Evolutionary conservation across 2,329 filamentous ascomycete species (phyloP).

Genomic region (Ophiobolus disseminans): DNA sequence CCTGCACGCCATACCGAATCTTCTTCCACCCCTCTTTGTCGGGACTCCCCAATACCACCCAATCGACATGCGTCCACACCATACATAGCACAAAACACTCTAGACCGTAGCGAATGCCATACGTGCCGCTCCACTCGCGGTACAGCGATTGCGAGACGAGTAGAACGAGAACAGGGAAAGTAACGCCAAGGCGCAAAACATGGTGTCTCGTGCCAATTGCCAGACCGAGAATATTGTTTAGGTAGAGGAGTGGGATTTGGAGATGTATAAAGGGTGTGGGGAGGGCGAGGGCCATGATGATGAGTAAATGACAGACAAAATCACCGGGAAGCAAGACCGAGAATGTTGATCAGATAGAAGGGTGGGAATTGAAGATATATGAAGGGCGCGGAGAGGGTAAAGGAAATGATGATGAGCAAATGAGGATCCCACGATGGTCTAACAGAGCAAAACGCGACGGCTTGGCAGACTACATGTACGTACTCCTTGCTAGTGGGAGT

Average conservation of each 20-base stretch:
- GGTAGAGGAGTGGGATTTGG: conserved; percentile 22
- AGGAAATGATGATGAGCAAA: too few species aligned
- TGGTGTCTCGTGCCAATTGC: conserved; percentile 15
- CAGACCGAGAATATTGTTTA: conserved; percentile 23
- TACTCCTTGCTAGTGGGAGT: too few species aligned
- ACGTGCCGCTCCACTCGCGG: conserved; percentile 15
- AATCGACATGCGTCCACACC: conserved; percentile 26
- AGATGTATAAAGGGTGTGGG: conserved; percentile 11
- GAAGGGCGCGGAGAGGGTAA: too few species aligned
- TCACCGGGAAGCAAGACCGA: background rate
- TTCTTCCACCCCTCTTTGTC: conserved; percentile 36
- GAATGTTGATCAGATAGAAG: background rate
- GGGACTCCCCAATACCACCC: conserved; percentile 27
- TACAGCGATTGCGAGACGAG: conserved; percentile 27
- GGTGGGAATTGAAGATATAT: background rate
- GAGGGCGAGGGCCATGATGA: conserved; percentile 12
- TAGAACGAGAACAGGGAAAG: conserved; percentile 21
- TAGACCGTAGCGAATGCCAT: conserved; percentile 21
- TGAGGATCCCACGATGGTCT: too few species aligned
- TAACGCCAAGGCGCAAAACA: conserved; percentile 13
- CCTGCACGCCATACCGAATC: conserved; percentile 12
- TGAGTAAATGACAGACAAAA: background rate
- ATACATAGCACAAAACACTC: conserved; percentile 12
- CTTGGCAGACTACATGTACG: too few species aligned
- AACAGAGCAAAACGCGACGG: too few species aligned